A percentile compares a stretch with the other conserved stretches of the same genome.
These are phyloP conservation scores for Furcasterigmium furcatum DNA, from an alignment of 2,329 filamentous ascomycete genomes.

Conservation along the genomic window DNA sequence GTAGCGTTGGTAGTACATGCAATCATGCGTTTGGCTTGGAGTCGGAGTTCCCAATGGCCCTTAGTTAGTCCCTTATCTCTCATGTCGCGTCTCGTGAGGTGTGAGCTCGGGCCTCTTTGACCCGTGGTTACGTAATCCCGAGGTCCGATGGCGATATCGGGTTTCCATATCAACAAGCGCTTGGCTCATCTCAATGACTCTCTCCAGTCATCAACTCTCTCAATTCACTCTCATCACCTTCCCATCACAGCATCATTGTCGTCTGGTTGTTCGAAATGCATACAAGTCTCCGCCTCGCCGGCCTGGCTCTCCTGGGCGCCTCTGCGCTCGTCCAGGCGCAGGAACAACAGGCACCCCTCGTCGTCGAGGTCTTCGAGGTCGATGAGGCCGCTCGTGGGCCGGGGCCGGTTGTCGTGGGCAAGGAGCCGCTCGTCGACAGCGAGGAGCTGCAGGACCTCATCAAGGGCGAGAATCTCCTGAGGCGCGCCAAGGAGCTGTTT, in stretches of 20 bases:
- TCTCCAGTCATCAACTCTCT: too few species aligned
- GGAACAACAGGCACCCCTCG: not conserved
- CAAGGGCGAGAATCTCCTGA: slow-evolving; percentile 49
- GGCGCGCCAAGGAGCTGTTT: slow-evolving; percentile 59
- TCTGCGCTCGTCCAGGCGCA: not conserved
- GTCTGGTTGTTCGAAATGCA: not conserved
- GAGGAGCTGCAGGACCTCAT: slow-evolving; percentile 56
- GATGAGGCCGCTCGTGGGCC: not conserved
- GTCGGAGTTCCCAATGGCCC: not conserved
- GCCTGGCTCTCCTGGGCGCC: not conserved
- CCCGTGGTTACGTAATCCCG: not conserved
- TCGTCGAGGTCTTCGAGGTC: not conserved
- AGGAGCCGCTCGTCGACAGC: slow-evolving; percentile 45
- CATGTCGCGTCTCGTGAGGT: not conserved
- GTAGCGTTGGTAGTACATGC: not conserved
- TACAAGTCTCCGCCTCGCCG: not conserved
- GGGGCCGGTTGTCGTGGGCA: not conserved
- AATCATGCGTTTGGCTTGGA: not conserved
- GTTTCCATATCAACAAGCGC: not conserved
- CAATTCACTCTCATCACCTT: too few species aligned
- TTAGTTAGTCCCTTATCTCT: not conserved
- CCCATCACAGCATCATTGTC: too few species aligned
- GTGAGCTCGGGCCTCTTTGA: not conserved
- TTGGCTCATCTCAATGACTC: not conserved
- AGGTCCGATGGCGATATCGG: not conserved